Conservation (phyloP, 1,139 yeast species). For the Hansenula lynferdii region DNA sequence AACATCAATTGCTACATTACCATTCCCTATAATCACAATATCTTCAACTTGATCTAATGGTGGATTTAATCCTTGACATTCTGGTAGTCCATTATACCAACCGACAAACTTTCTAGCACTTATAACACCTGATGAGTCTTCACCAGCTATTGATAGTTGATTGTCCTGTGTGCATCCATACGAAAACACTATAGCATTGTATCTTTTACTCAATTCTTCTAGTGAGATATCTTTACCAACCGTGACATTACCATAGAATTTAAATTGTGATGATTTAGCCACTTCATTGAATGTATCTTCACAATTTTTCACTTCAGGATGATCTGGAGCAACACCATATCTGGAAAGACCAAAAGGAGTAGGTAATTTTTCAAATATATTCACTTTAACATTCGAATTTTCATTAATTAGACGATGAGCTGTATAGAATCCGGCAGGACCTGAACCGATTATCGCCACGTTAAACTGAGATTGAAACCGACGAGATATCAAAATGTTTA, state of each 20-base stretch:
- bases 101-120: constrained; percentile 87
- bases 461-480: constrained; percentile 12
- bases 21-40: constrained; percentile 90
- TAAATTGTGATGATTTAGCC: constrained; percentile 33
- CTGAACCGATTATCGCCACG: constrained; percentile 77
- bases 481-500: background rate
- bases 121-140: constrained; percentile 57
- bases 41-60: constrained; percentile 54
- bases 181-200: constrained; percentile 72
- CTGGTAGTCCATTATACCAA: constrained; percentile 95
- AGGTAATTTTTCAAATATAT: constrained; percentile 76
- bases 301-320: constrained; percentile 91
- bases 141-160: constrained; percentile 55
- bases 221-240: constrained; percentile 59
- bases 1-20: constrained; percentile 94
- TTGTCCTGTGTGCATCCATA: constrained; percentile 79
- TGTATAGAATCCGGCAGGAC: constrained; percentile 96
- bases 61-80: constrained; percentile 39
- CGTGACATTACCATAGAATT: constrained; percentile 71
- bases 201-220: constrained; percentile 42
- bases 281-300: constrained; percentile 74
- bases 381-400: constrained; percentile 42
- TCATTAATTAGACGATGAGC: constrained; percentile 68
- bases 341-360: constrained; percentile 90
- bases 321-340: constrained; percentile 99